A percentile compares a stretch with the other conserved stretches of the same genome.
Conservation (phyloP, 108 stramenopile species). For the Stephanodiscus minutulus region DNA sequence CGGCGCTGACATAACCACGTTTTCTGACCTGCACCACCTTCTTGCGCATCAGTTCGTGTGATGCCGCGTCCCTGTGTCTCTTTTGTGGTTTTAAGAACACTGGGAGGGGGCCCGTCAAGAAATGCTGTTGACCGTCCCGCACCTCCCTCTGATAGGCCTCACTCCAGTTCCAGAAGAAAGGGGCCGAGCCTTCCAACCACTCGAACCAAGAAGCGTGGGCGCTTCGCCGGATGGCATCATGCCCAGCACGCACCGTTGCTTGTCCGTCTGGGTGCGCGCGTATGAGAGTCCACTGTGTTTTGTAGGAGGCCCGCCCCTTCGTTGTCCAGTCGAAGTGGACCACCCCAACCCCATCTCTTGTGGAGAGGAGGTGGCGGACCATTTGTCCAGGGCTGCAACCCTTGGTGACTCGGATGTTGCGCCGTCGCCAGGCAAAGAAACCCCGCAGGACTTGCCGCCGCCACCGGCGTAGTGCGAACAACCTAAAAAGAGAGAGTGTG, state of each 20-base stretch:
- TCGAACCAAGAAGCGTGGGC: conserved; percentile 52
- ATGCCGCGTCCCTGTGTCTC: background rate
- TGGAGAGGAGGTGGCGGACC: too few relatives aligned
- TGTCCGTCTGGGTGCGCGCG: background rate
- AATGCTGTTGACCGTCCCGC: conserved; percentile 33
- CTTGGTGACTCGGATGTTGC: background rate
- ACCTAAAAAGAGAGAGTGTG: too few relatives aligned
- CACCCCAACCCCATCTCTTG: too few relatives aligned
- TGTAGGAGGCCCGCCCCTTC: background rate
- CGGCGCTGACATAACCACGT: conserved; percentile 8
- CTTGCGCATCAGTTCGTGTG: background rate
- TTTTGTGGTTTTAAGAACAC: background rate
- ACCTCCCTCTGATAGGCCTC: background rate
- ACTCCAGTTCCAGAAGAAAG: conserved; percentile 52
- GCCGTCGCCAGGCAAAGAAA: background rate
- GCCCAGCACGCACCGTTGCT: too few relatives aligned
- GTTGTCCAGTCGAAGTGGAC: background rate
- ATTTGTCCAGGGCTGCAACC: background rate
- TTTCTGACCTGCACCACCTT: too few relatives aligned
- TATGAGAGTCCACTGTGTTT: background rate
- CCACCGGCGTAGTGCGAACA: background rate
- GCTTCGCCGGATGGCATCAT: background rate
- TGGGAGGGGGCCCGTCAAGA: background rate
- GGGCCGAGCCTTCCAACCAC: conserved; percentile 42
- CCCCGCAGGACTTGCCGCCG: background rate